Conservation (phyloP, 306 rosid species). For the Prunus fruticosa region DNA sequence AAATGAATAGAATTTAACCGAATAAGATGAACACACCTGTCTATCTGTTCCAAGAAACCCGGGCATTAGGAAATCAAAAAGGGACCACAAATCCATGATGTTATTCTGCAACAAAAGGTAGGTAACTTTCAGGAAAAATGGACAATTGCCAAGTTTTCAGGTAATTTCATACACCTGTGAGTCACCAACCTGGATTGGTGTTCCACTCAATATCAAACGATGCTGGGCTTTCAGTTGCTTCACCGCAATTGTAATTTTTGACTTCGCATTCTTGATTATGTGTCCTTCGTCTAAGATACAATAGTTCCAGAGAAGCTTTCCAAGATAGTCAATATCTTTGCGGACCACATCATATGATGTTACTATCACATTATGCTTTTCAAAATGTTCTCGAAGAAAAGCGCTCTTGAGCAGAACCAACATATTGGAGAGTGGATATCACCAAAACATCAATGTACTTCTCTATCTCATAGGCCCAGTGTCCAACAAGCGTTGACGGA, state of each 20-base stretch:
- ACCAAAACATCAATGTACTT: constrained; percentile 75
- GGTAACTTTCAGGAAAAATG: constrained; percentile 23
- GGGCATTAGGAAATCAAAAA: constrained; percentile 96
- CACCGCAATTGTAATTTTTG: constrained; percentile 84
- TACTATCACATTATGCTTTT: constrained; percentile 77
- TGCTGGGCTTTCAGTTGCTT: constrained; percentile 94
- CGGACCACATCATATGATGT: constrained; percentile 95
- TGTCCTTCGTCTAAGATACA: constrained; percentile 98
- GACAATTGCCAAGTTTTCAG: not conserved
- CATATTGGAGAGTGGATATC: constrained; percentile 88
- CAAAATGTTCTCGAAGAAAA: constrained; percentile 60
- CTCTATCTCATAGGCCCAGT: constrained; percentile 98
- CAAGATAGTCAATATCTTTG: constrained; percentile 80
- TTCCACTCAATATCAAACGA: constrained; percentile 95
- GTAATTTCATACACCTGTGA: constrained; percentile 10
- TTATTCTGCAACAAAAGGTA: constrained; percentile 70
- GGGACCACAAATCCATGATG: constrained; percentile 98
- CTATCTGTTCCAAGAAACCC: constrained; percentile 99
- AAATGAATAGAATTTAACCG: not conserved
- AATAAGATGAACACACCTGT: constrained; percentile 53
- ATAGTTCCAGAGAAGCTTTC: constrained; percentile 71
- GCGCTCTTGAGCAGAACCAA: constrained; percentile 85
- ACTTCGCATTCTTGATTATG: constrained; percentile 88
- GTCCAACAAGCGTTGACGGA: constrained; percentile 97
- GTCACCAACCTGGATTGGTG: constrained; percentile 88